Conservation (phyloP, 805 yeast species). For the Grigorovia humatica region DNA sequence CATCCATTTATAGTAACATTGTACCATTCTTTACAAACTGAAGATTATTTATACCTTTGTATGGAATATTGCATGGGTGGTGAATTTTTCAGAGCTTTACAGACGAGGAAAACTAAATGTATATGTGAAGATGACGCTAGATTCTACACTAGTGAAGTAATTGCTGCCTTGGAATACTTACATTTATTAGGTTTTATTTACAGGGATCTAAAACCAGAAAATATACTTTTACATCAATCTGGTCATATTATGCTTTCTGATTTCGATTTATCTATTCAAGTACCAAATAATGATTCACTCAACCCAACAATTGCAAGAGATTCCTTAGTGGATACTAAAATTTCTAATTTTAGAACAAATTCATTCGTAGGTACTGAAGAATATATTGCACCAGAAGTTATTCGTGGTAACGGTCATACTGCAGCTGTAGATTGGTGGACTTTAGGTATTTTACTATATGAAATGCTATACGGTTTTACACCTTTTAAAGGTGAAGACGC, state of each 20-base stretch:
- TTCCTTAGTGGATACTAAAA: conserved; percentile 68
- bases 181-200: conserved; percentile 97
- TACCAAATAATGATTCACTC: conserved; percentile 68
- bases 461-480: conserved; percentile 91
- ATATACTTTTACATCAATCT: conserved; percentile 84
- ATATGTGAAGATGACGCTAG: conserved; percentile 81
- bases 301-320: conserved; percentile 21
- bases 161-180: conserved; percentile 90
- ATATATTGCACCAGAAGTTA: conserved; percentile 97
- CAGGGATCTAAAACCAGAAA: conserved; percentile 94
- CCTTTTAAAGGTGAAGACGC: conserved; percentile 92
- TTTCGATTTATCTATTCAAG: conserved; percentile 88
- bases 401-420: conserved; percentile 93
- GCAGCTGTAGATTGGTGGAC: conserved; percentile 99
- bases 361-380: conserved; percentile 99
- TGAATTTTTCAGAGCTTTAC: conserved; percentile 91
- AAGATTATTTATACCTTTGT: conserved; percentile 81
- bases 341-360: conserved; percentile 92
- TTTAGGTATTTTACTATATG: conserved; percentile 81
- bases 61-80: conserved; percentile 99
- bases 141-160: conserved; percentile 93
- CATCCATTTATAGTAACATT: conserved; percentile 96
- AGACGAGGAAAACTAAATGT: conserved; percentile 79
- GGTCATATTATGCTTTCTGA: conserved; percentile 98
- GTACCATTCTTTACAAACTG: conserved; percentile 93